Percentiles rank a stretch among this genome's conserved stretches.
These are phyloP conservation scores for Cokeromyces recurvatus DNA, from an alignment of 371 early-diverging fungal genomes.

Conservation along the genomic window DNA sequence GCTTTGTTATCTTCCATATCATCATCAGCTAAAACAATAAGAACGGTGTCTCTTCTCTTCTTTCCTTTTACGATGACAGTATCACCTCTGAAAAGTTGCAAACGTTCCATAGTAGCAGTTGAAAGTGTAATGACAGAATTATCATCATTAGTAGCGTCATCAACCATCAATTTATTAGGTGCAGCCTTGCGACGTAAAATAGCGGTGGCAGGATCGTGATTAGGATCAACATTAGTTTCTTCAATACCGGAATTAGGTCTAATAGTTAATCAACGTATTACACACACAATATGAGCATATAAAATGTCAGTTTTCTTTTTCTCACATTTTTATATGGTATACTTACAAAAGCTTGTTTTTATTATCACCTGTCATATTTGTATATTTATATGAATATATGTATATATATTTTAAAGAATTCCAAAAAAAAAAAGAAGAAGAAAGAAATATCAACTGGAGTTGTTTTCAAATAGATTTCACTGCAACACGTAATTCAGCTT, in stretches of 20 bases:
- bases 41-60: slow-evolving; percentile 95
- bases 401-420: too few species aligned
- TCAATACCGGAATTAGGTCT: slow-evolving; percentile 49
- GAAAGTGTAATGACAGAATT: slow-evolving; percentile 91
- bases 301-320: neutral
- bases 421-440: too few species aligned
- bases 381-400: too few species aligned
- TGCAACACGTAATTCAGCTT: too few species aligned
- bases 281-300: neutral
- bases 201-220: slow-evolving; percentile 85
- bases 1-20: slow-evolving; percentile 91
- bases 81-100: slow-evolving; percentile 93
- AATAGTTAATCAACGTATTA: neutral
- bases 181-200: slow-evolving; percentile 93
- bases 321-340: neutral
- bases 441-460: too few species aligned
- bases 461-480: too few species aligned
- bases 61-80: slow-evolving; percentile 98
- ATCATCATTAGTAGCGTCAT: slow-evolving; percentile 95
- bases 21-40: slow-evolving; percentile 92
- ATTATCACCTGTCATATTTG: slow-evolving; percentile 18
- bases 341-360: slow-evolving; percentile 25
- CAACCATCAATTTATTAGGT: slow-evolving; percentile 96
- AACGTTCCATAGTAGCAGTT: slow-evolving; percentile 90
- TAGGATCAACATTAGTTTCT: slow-evolving; percentile 46